Conservation (phyloP, 352 stramenopile genomes). For the Phytophthora pisi region DNA sequence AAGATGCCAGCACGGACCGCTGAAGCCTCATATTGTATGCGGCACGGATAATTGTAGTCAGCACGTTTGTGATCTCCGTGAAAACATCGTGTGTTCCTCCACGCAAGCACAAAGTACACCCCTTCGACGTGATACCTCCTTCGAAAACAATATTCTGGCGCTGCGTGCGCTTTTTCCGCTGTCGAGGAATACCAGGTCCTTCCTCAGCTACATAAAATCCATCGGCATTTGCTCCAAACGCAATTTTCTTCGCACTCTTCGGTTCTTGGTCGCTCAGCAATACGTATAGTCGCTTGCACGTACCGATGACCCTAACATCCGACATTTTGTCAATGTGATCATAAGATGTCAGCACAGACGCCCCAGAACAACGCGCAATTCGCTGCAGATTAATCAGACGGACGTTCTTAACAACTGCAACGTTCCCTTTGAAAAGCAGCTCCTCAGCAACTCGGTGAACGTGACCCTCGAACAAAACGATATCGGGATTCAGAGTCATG, state of each 20-base stretch:
- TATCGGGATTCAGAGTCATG: slow-evolving; percentile 82
- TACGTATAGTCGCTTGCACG: slow-evolving; percentile 85
- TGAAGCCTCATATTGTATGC: slow-evolving; percentile 88
- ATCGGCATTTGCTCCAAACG: slow-evolving; percentile 40
- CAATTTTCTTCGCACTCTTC: slow-evolving; percentile 66
- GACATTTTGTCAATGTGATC: slow-evolving; percentile 91
- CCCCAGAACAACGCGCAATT: slow-evolving; percentile 77
- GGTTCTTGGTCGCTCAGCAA: slow-evolving; percentile 82
- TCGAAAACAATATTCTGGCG: slow-evolving; percentile 89
- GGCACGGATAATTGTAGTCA: slow-evolving; percentile 65
- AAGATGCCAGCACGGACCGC: slow-evolving; percentile 57
- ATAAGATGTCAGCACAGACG: slow-evolving; percentile 82
- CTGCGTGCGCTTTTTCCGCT: slow-evolving; percentile 65
- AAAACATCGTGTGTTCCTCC: slow-evolving; percentile 69
- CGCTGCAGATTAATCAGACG: slow-evolving; percentile 78
- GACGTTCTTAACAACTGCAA: slow-evolving; percentile 89
- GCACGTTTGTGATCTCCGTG: slow-evolving; percentile 66
- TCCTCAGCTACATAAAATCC: slow-evolving; percentile 28
- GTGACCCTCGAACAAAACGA: slow-evolving; percentile 86
- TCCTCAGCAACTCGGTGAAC: slow-evolving; percentile 88
- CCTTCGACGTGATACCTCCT: slow-evolving; percentile 70
- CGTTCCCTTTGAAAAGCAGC: slow-evolving; percentile 71
- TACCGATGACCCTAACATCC: slow-evolving; percentile 73
- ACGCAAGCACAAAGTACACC: slow-evolving; percentile 84
- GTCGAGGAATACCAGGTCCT: slow-evolving; percentile 11